These are phyloP conservation scores for Lactarius deliciosus DNA, from an alignment of 768 basidiomycete genomes.

Conservation along the genomic window DNA sequence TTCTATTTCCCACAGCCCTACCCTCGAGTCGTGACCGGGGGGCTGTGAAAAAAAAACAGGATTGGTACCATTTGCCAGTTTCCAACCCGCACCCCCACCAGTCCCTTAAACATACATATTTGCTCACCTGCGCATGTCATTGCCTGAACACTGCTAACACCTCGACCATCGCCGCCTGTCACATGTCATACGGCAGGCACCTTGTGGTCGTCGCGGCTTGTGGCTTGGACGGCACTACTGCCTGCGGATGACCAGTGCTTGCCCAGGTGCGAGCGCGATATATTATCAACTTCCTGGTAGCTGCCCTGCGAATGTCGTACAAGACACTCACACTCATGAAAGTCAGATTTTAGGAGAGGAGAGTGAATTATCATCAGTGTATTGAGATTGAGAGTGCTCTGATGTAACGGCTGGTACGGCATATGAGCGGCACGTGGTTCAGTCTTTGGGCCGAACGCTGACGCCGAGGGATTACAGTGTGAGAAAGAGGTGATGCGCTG, in stretches of 20 bases:
- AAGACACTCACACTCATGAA: background rate
- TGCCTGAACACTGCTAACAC: background rate
- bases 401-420: background rate
- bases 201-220: background rate
- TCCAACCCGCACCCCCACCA: background rate
- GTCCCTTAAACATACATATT: background rate
- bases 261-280: constrained; percentile 59
- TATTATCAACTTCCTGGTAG: background rate
- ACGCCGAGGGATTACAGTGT: background rate
- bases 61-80: background rate
- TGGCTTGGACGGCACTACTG: constrained; percentile 41
- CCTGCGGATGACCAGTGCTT: constrained; percentile 57
- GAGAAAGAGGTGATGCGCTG: background rate
- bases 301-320: background rate
- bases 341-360: background rate
- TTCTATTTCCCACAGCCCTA: constrained; percentile 39
- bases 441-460: background rate
- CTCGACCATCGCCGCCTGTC: background rate
- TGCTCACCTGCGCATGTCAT: background rate
- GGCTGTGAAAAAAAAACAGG: background rate
- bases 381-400: background rate
- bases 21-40: background rate
- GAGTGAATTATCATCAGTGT: background rate
- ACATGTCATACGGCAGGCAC: background rate
- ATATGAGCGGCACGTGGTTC: background rate